These are phyloP conservation scores for Suillus fuscotomentosus DNA, from an alignment of 768 basidiomycete genomes.

Conservation along the genomic window DNA sequence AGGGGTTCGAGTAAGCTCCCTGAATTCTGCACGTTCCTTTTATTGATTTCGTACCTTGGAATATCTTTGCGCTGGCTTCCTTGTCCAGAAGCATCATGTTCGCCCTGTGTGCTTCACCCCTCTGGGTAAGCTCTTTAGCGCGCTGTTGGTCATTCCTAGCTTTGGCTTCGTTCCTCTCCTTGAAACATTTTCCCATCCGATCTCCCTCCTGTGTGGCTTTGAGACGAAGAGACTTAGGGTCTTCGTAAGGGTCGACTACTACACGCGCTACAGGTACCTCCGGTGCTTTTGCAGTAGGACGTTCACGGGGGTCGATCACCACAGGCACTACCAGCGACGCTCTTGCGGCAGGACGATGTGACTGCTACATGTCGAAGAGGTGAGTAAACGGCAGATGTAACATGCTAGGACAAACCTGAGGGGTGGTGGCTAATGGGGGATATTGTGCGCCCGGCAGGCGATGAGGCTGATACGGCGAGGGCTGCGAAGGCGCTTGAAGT, in stretches of 20 bases:
- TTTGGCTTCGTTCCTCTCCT: conserved; percentile 59
- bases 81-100: conserved; percentile 73
- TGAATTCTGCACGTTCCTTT: not conserved
- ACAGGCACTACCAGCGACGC: not conserved
- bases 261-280: not conserved
- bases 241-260: not conserved
- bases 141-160: not conserved
- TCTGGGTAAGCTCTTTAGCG: conserved; percentile 71
- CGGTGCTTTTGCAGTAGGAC: not conserved
- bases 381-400: not conserved
- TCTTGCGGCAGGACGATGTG: not conserved
- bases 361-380: not conserved
- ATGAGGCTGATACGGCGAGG: not conserved
- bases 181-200: conserved; percentile 59
- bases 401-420: not conserved
- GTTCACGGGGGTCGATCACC: too few species aligned
- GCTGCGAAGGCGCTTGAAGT: not conserved
- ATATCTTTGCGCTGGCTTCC: conserved; percentile 83
- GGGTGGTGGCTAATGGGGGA: not conserved
- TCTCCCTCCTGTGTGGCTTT: conserved; percentile 74
- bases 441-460: not conserved
- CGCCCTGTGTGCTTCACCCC: conserved; percentile 70
- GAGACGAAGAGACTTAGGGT: conserved; percentile 50
- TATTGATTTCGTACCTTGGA: conserved; percentile 49
- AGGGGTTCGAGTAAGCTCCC: not conserved